Conservation (phyloP, 1,139 yeast species). For the Pneumocystis oryctolagi region DNA sequence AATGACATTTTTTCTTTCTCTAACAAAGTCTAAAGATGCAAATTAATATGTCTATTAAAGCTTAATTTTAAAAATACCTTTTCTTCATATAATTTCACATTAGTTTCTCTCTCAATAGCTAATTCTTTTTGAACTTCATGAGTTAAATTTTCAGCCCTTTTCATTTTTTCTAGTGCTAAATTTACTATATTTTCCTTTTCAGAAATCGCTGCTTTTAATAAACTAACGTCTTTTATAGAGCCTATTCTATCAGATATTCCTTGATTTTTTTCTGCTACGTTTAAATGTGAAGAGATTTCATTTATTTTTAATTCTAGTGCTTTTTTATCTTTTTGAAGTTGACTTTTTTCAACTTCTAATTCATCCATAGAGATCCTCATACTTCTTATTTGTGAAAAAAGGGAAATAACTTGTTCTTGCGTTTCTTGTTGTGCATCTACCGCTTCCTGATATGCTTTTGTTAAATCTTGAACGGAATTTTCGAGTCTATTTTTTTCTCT, state of each 20-base stretch:
- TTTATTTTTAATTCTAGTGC: constrained; percentile 25
- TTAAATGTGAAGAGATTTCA: constrained; percentile 19
- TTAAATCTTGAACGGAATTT: constrained; percentile 36
- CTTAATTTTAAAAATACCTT: constrained; percentile 11
- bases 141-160: constrained; percentile 11
- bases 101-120: constrained; percentile 20
- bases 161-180: constrained; percentile 14
- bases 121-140: constrained; percentile 16
- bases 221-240: constrained; percentile 8
- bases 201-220: constrained; percentile 10
- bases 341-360: constrained; percentile 26
- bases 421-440: constrained; percentile 26
- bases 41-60: not conserved
- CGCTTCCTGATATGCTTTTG: constrained; percentile 36
- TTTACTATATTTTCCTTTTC: constrained; percentile 16
- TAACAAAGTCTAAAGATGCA: not conserved
- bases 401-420: constrained; percentile 24
- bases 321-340: constrained; percentile 25
- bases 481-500: constrained; percentile 37
- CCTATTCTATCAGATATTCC: constrained; percentile 1
- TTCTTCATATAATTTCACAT: constrained; percentile 18
- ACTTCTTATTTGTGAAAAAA: constrained; percentile 24
- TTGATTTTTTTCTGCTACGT: constrained; percentile 15
- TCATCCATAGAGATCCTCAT: constrained; percentile 15
- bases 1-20: constrained; percentile 23